phyloP scores from a whole-genome alignment of 164 flowering plant species.

The Piper betle region DNA sequence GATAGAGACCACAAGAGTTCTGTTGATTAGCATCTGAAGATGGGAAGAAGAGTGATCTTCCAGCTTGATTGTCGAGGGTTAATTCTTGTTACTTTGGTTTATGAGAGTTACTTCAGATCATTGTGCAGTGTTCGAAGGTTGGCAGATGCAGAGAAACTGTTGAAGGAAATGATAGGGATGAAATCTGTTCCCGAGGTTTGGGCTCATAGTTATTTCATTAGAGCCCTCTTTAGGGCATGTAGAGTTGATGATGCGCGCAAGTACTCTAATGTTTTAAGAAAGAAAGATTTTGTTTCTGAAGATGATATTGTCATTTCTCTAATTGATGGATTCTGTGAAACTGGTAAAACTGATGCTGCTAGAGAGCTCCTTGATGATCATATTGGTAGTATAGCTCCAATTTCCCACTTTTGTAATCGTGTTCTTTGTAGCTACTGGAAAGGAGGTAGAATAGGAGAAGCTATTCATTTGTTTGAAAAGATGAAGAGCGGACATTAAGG shows the following conservation, averaged over 20 bases:
- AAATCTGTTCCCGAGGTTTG: constrained; percentile 26
- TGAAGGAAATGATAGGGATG: constrained; percentile 30
- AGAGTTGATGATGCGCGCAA: constrained; percentile 28
- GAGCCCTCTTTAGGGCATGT: constrained; percentile 24
- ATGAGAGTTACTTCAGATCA: constrained; percentile 25
- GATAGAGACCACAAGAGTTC: constrained; percentile 6
- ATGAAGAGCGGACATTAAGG: constrained; percentile 14
- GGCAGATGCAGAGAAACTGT: constrained; percentile 23
- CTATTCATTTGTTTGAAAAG: constrained; percentile 18
- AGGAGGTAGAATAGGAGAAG: constrained; percentile 19
- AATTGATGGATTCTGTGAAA: constrained; percentile 18
- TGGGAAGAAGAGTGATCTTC: constrained; percentile 25
- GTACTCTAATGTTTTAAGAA: constrained; percentile 20
- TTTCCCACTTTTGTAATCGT: constrained; percentile 13
- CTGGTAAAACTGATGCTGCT: constrained; percentile 22
- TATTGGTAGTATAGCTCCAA: constrained; percentile 5
- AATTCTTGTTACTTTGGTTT: constrained; percentile 25
- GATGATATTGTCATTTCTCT: constrained; percentile 18
- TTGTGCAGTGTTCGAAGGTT: constrained; percentile 23
- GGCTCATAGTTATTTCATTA: constrained; percentile 23
- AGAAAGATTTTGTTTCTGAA: constrained; percentile 16
- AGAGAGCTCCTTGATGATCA: constrained; percentile 15
- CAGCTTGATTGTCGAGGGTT: constrained; percentile 19
- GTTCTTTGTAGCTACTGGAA: constrained; percentile 24
- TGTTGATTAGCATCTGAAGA: constrained; percentile 11